Base-by-base conservation (phyloP, 208 protist species). In the Leishmania lainsoni region DNA sequence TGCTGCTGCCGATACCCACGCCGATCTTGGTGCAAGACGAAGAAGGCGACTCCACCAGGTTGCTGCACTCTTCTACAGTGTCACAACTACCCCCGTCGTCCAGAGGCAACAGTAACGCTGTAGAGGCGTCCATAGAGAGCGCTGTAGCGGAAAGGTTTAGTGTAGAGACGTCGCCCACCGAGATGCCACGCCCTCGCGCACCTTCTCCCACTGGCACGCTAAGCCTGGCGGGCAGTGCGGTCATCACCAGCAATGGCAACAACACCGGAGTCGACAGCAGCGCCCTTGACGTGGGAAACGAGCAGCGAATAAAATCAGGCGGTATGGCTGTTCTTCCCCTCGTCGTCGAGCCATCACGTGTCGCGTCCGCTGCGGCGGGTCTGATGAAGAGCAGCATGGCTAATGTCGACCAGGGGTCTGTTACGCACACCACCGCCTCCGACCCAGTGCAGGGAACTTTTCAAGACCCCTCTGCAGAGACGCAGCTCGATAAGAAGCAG, bases 31-130 rank as follows among this genome's bases (percentile, higher is more conserved):
- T 42, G 29, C 22, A 26, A 12, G 39, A 49, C n/a, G 54, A 48
- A 49, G 17, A 17, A 10, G 54, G 8, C 56, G 74, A 65, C 9
- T 48, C 48, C 0, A 22, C 52, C 32, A 39, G 20, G 32, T 17
- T 14, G 54, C 74, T 49, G 56, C 73, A 32, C 73, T 66, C 73
- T 32, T 65, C 35, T 20, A 81, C 71, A 35, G 49, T 68, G 49
- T 85, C 81, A 26, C 81, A 63, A n/a, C 29, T 75, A n/a, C 81
- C 76, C 3, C 81, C 26, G 48, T 85, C 76, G 51, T 81, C 71
- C 61, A 81, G 75, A 59, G 59, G 74, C 59, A 59, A 78, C 59
- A 79, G 69, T 61, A n/a, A 66, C 42, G 68, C 73, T 32, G 78
- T 76, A 32, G 83, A 83, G 83, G 72, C 58, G 61, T 54, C 81